A percentile compares a stretch with the other conserved stretches of the same genome.
phyloP scores from a whole-genome alignment of 495 filamentous ascomycete genomes.

The Pyrenopolyporus hunteri region DNA sequence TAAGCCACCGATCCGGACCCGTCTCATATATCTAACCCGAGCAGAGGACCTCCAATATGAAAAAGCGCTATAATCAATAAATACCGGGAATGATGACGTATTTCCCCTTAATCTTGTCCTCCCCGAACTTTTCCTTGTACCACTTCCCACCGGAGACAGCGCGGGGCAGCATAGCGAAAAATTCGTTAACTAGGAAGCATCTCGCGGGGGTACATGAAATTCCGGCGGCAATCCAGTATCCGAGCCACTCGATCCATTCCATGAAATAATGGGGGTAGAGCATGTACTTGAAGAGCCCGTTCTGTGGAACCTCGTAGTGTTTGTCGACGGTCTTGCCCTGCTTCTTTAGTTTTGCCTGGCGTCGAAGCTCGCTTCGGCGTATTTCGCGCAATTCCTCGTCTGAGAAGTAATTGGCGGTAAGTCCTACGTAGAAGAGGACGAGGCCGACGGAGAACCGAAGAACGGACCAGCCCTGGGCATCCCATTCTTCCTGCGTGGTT shows the following conservation, averaged over 20 bases:
- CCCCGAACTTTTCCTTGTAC: conserved; percentile 89
- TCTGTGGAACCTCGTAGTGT: conserved; percentile 84
- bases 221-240: conserved; percentile 76
- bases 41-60: too few species aligned
- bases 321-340: conserved; percentile 66
- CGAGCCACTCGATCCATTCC: conserved; percentile 96
- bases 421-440: conserved; percentile 62
- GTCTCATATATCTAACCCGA: too few species aligned
- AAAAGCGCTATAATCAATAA: conserved; percentile 47
- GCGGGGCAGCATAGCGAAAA: conserved; percentile 87
- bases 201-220: conserved; percentile 72
- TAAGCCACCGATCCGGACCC: too few species aligned
- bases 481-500: conserved; percentile 63
- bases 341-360: conserved; percentile 49
- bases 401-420: conserved; percentile 82
- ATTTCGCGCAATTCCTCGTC: conserved; percentile 82
- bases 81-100: conserved; percentile 86
- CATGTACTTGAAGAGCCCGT: conserved; percentile 80
- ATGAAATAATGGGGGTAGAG: conserved; percentile 92
- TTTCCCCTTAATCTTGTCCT: conserved; percentile 71
- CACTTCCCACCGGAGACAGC: conserved; percentile 82
- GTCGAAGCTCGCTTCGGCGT: conserved; percentile 62
- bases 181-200: conserved; percentile 82
- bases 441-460: conserved; percentile 55
- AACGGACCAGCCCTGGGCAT: conserved; percentile 48